Evolutionary conservation across 345 rosid species (phyloP).

Genomic region (Eucalyptus curtisii): DNA sequence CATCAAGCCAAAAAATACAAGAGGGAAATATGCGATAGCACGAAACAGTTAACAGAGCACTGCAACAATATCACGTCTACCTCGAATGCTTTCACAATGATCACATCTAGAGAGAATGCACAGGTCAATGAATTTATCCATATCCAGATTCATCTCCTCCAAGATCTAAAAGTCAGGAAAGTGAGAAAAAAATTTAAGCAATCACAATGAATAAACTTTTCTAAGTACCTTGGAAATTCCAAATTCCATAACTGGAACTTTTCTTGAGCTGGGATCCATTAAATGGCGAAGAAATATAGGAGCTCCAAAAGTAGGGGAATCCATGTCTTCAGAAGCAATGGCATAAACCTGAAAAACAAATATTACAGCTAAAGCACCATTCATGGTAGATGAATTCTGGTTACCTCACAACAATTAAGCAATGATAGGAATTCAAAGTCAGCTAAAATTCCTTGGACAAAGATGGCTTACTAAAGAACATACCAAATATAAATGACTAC

Average conservation of each 20-base stretch:
- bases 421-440: background rate
- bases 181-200: background rate
- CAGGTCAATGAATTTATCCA: slow-evolving; percentile 93
- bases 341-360: slow-evolving; percentile 53
- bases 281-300: slow-evolving; percentile 79
- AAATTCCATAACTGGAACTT: slow-evolving; percentile 85
- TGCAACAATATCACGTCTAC: background rate
- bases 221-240: slow-evolving; percentile 54
- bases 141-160: slow-evolving; percentile 69
- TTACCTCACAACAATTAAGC: background rate
- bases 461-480: background rate
- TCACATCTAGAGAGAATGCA: slow-evolving; percentile 97
- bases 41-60: background rate
- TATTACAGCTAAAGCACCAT: background rate
- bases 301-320: slow-evolving; percentile 88
- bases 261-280: slow-evolving; percentile 92
- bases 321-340: slow-evolving; percentile 97
- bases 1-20: background rate
- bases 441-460: background rate
- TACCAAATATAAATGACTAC: background rate
- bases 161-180: slow-evolving; percentile 37
- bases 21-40: too few species aligned
- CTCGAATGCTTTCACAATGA: slow-evolving; percentile 92
- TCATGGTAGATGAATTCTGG: background rate
- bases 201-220: background rate